Base-by-base conservation (phyloP, 345 rosid genomes). In the Arabis hirsuta region DNA sequence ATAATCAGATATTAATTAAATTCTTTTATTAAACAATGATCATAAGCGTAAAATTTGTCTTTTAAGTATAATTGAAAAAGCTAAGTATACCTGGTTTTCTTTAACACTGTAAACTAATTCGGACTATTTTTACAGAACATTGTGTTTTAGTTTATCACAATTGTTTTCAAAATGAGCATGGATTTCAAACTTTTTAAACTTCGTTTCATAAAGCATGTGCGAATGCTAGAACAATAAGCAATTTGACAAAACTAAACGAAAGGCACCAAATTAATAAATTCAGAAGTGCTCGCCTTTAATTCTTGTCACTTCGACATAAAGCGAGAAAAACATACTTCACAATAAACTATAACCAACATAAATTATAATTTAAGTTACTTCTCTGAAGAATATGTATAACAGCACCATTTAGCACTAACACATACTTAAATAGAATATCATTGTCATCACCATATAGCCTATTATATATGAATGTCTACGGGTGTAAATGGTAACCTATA, bases 331-430 rank as follows among this genome's bases (percentile, higher is more conserved):
- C 22, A 44, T 11, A 58, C 29, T 45, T 29, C 24, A 22, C 24
- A 22, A 46, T 5, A 62, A 36, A 43, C 39, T 13, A 22, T 42
- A 27, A 47, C 44, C 43, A 41, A 52, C 59, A 59, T 60, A 7
- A 14, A 27, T 50, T 41, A 52, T 41, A 72, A 62, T 62, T 61
- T 8, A 51, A 62, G 69, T 53, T 24, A 42, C 32, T 52, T 61
- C 7, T 58, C 22, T 51, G 1, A 59, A 19, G 55, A 55, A 44
- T 55, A 43, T 70, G 69, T 62, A n/a, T 42, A 52, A 59, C 62
- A 61, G 26, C 75, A 41, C 61, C 22, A n/a, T 71, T 59, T 61
- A 42, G 75, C 68, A 71, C 75, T 62, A 52, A 52, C 62, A 52
- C 68, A 9, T 4, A 52, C 68, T 62, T 42, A 58, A 55, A 50